Conservation (phyloP, 2,329 filamentous ascomycete species). For the Colletotrichum spinosum region DNA sequence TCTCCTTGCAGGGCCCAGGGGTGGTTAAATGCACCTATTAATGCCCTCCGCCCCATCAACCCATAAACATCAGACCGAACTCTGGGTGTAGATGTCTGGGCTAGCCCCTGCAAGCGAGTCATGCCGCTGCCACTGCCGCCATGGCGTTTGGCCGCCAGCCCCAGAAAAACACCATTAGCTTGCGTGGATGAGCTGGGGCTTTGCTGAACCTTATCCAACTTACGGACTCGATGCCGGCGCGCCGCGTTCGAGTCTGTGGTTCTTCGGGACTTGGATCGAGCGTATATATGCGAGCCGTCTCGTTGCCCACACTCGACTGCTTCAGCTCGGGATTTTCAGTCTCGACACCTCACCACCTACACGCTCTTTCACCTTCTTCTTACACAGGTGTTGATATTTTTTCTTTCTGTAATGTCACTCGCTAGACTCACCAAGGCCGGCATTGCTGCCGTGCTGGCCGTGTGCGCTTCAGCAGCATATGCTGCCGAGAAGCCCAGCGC, state of each 20-base stretch:
- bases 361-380: slow-evolving; percentile 19
- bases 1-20: slow-evolving; percentile 2
- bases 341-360: slow-evolving; percentile 12
- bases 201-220: slow-evolving; percentile 30
- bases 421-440: slow-evolving; percentile 17
- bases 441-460: slow-evolving; percentile 28
- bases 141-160: slow-evolving; percentile 7
- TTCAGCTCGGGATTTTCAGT: no score
- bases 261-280: no score
- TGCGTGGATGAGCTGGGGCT: slow-evolving; percentile 34
- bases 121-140: slow-evolving; percentile 7
- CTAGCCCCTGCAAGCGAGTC: slow-evolving; percentile 30
- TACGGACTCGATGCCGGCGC: slow-evolving; percentile 4
- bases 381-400: background rate
- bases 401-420: slow-evolving; percentile 22
- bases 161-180: slow-evolving; percentile 29
- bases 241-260: background rate
- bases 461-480: slow-evolving; percentile 23
- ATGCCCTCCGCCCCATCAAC: slow-evolving; percentile 16
- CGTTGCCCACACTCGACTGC: no score
- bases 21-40: slow-evolving; percentile 3
- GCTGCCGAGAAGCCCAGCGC: slow-evolving; percentile 1
- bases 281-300: no score
- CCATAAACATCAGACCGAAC: slow-evolving; percentile 28
- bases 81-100: slow-evolving; percentile 24